Evolutionary conservation across 2,329 filamentous ascomycete species (phyloP), one percentile per base, ranked within the genome.

Genomic region (Penicillium sp.): DNA sequence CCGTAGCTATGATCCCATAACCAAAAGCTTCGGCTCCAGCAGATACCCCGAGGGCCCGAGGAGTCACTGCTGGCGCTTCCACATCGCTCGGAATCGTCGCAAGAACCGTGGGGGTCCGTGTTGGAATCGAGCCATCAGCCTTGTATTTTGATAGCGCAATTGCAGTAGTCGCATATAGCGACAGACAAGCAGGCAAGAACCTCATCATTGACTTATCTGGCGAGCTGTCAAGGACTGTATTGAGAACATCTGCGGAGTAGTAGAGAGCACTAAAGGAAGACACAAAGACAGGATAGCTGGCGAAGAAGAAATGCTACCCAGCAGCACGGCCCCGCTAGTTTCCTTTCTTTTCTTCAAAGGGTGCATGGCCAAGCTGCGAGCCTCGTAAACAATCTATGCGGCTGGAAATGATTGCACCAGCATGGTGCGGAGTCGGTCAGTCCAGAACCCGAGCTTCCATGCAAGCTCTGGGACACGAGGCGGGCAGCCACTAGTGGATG

Each of bases 171-270:
- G 58, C 65, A 15, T 65, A 55, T 8, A 66, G 56, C 57, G 60
- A 66, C 42, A 61, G 55, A 57, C 55, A 60, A 64, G 49, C 22
- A 22, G 59, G 2, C 10, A 38, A 47, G 13, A 45, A 15, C 55
- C 47, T 65, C 67, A 69, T 69, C 4, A 38, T 63, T 37, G 50
- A 53, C 10, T 24, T 28, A 44, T 26, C n/a, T 45, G 47, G 33
- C 38, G 10, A 45, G 33, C 6, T 22, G 38, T 30, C 51, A 17
- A 30, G 28, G 26, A 44, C 13, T 19, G 28, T 26, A 8, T 49
- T 3, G 35, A 38, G 44, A 57, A 19, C 40, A 24, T 42, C 38
- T n/a, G 24, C 6, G 12, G 38, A 9, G 53, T 53, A 10, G 38
- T 24, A 53, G 33, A 42, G 58, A 37, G 38, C 54, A 56, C 33